Percentiles rank a stretch among this genome's conserved stretches.
Evolutionary conservation across 148 eudicot species (phyloP).

Genomic region (Chenopodium formosanum): DNA sequence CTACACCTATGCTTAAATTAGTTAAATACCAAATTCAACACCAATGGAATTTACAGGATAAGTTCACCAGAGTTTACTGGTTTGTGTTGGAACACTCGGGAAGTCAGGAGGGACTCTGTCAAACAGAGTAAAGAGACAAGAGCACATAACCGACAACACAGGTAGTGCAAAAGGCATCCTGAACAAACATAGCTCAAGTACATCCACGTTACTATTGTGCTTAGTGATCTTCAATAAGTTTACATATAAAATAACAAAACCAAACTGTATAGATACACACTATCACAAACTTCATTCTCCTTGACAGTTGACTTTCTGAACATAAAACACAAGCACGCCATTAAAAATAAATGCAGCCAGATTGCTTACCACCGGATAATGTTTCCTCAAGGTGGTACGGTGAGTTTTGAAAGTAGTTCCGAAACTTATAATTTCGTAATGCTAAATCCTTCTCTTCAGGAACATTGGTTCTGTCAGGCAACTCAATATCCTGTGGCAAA

Average conservation of each 20-base stretch:
- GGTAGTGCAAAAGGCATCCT: background rate
- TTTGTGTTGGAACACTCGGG: background rate
- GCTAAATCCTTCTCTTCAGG: constrained; percentile 10
- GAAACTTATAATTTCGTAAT: constrained; percentile 7
- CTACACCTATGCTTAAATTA: background rate
- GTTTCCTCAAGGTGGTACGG: constrained; percentile 31
- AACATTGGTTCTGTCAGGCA: constrained; percentile 23
- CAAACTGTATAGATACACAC: background rate
- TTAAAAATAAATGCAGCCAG: background rate
- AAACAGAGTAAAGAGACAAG: background rate
- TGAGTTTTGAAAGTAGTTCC: constrained; percentile 11
- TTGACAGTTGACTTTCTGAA: background rate
- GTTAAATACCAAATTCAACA: background rate
- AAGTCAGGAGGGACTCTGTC: background rate
- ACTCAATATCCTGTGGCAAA: constrained; percentile 24
- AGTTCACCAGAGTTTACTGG: background rate
- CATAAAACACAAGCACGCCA: background rate
- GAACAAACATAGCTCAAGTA: background rate
- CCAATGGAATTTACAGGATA: background rate
- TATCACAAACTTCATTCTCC: background rate
- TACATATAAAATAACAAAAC: background rate
- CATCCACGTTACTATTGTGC: background rate
- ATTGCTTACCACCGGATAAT: constrained; percentile 3
- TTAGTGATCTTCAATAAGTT: background rate
- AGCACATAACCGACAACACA: background rate